A percentile compares a stretch with the other conserved stretches of the same genome.
phyloP scores from a whole-genome alignment of 257 asterid species.

The Solanum rostratum region DNA sequence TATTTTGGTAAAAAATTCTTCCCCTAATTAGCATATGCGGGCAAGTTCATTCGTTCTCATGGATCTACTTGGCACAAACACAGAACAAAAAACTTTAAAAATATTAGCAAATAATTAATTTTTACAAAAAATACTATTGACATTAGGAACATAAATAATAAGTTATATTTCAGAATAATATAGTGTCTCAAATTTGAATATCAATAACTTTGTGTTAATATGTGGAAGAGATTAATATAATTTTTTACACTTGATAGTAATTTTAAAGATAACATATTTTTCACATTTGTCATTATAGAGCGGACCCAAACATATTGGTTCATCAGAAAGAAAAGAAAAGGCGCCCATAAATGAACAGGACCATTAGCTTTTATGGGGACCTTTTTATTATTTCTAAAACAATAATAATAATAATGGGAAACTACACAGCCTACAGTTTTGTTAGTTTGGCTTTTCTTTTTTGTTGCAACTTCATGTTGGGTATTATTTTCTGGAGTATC shows the following conservation, averaged over 20 bases:
- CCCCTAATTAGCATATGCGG: background rate
- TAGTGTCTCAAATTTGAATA: background rate
- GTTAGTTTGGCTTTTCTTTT: slow-evolving; percentile 6
- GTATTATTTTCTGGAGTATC: background rate
- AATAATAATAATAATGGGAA: background rate
- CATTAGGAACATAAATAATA: background rate
- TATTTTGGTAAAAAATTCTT: no score
- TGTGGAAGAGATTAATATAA: background rate
- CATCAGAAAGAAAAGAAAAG: background rate
- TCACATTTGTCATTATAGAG: background rate
- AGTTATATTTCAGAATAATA: background rate
- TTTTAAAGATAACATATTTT: no score
- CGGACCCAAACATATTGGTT: slow-evolving; percentile 7
- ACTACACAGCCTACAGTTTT: background rate
- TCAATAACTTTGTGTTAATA: background rate
- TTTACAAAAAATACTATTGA: background rate
- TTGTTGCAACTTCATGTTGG: background rate
- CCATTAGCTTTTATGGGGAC: slow-evolving; percentile 1
- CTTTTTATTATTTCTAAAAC: background rate
- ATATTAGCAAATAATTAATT: background rate
- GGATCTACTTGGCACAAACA: background rate
- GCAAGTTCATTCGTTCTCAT: background rate
- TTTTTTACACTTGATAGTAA: no score
- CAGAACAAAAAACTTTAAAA: no score
- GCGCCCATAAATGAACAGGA: slow-evolving; percentile 6